Conservation (phyloP, 176 grass and related monocot genomes). For the Aegilops bicornis region DNA sequence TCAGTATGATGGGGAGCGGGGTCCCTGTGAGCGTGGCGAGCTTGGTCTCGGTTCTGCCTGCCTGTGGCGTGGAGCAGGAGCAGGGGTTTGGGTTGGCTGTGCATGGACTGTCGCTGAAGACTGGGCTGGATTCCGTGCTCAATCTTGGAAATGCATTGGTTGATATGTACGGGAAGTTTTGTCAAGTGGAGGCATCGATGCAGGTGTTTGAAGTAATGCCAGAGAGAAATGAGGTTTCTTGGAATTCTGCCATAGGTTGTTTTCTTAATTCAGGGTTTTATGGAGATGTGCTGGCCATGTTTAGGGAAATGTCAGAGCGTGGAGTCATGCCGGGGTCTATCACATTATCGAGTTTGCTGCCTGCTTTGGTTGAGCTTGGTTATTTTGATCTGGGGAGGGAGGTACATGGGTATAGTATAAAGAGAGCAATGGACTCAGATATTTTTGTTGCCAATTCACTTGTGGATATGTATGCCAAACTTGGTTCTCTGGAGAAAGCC, state of each 20-base stretch:
- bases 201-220: constrained; percentile 50
- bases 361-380: constrained; percentile 74
- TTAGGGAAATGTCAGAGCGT: constrained; percentile 44
- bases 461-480: constrained; percentile 92
- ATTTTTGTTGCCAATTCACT: constrained; percentile 78
- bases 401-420: constrained; percentile 61
- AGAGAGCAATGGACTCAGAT: constrained; percentile 49
- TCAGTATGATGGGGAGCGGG: constrained; percentile 44
- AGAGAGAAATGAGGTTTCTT: constrained; percentile 60
- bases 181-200: constrained; percentile 41
- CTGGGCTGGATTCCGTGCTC: constrained; percentile 42
- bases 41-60: constrained; percentile 62
- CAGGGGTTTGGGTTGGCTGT: constrained; percentile 55
- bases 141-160: constrained; percentile 65
- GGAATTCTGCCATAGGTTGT: constrained; percentile 76
- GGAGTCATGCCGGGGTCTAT: constrained; percentile 46
- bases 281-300: constrained; percentile 43
- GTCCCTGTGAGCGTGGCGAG: constrained; percentile 50
- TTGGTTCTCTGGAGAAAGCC: constrained; percentile 50
- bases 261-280: constrained; percentile 50
- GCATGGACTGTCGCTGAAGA: constrained; percentile 56
- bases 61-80: constrained; percentile 45
- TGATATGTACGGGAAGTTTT: constrained; percentile 78
- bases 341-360: constrained; percentile 71
- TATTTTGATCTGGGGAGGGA: constrained; percentile 53